A percentile compares a stretch with the other conserved stretches of the same genome.
These are phyloP conservation scores for Picocystis sp. DNA, from an alignment of 163 green algal genomes.

Conservation along the genomic window DNA sequence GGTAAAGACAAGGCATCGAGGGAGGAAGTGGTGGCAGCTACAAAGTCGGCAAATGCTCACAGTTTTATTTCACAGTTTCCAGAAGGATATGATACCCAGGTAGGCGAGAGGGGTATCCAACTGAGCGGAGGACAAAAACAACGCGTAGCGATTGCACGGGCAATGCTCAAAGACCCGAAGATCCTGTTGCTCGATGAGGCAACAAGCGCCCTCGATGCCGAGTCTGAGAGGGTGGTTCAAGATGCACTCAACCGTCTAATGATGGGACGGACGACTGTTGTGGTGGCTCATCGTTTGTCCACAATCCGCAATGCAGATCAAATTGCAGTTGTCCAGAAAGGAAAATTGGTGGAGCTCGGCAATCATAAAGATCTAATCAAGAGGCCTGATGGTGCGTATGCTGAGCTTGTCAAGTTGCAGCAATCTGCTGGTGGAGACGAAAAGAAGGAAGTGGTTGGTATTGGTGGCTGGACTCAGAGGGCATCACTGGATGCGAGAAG, in stretches of 20 bases:
- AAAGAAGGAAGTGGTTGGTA: too few relatives aligned
- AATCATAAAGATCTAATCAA: conserved; percentile 51
- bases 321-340: conserved; percentile 67
- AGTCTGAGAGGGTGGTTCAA: conserved; percentile 56
- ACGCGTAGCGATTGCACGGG: conserved; percentile 75
- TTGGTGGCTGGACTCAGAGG: too few relatives aligned
- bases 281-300: conserved; percentile 55
- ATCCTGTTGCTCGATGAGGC: conserved; percentile 74
- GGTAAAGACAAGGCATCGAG: conserved; percentile 19
- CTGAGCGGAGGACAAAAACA: conserved; percentile 82
- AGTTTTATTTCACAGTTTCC: conserved; percentile 46
- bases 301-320: conserved; percentile 64
- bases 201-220: conserved; percentile 55
- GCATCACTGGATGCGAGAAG: too few relatives aligned
- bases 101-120: conserved; percentile 46
- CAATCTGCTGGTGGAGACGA: too few relatives aligned
- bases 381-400: conserved; percentile 30
- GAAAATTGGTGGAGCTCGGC: conserved; percentile 65
- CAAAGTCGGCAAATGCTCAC: conserved; percentile 55
- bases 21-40: conserved; percentile 51
- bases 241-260: conserved; percentile 6
- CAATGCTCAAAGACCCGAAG: conserved; percentile 55
- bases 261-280: conserved; percentile 6
- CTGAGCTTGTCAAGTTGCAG: too few relatives aligned
- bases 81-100: conserved; percentile 26